Evolutionary conservation across 2,329 filamentous ascomycete species (phyloP).

Genomic region (Penicillium sp.): DNA sequence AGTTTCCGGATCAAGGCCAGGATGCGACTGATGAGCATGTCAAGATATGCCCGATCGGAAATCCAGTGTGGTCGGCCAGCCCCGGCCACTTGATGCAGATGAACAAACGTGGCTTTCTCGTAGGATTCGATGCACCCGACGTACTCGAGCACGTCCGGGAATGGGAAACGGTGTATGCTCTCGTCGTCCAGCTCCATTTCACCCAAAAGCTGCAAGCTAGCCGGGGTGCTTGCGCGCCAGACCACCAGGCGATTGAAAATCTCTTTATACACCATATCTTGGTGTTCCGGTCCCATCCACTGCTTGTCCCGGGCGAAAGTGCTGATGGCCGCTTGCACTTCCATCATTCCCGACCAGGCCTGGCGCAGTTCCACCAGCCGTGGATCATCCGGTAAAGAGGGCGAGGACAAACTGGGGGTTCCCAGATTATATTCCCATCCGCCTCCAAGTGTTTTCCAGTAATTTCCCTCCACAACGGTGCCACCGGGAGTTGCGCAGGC

Average conservation of each 20-base stretch:
- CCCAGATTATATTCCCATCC: conserved; percentile 38
- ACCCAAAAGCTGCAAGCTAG: conserved; percentile 24
- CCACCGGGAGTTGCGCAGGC: conserved; percentile 36
- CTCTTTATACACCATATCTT: conserved; percentile 28
- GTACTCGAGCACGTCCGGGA: conserved; percentile 31
- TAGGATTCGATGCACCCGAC: conserved; percentile 35
- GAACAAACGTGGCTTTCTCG: conserved; percentile 35
- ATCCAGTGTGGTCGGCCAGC: conserved; percentile 27
- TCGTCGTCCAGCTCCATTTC: conserved; percentile 27
- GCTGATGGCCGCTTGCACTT: conserved; percentile 31
- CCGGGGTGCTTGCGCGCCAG: conserved; percentile 29
- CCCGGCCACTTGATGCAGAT: conserved; percentile 30
- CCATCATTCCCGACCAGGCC: conserved; percentile 33
- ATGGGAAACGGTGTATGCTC: conserved; percentile 24
- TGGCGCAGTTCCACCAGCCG: conserved; percentile 26
- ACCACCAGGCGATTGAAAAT: conserved; percentile 25
- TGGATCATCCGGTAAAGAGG: conserved; percentile 18
- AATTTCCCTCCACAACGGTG: conserved; percentile 35
- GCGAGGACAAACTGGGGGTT: conserved; percentile 26
- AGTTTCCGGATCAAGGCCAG: conserved; percentile 27
- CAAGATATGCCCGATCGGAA: conserved; percentile 22
- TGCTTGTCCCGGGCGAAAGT: conserved; percentile 31
- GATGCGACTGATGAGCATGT: conserved; percentile 29
- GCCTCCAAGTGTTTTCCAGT: conserved; percentile 36
- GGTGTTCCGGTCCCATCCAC: conserved; percentile 27